A percentile compares a stretch with the other conserved stretches of the same genome.
Conservation (phyloP, 2,329 filamentous ascomycete species). For the Zasmidium cellare region DNA sequence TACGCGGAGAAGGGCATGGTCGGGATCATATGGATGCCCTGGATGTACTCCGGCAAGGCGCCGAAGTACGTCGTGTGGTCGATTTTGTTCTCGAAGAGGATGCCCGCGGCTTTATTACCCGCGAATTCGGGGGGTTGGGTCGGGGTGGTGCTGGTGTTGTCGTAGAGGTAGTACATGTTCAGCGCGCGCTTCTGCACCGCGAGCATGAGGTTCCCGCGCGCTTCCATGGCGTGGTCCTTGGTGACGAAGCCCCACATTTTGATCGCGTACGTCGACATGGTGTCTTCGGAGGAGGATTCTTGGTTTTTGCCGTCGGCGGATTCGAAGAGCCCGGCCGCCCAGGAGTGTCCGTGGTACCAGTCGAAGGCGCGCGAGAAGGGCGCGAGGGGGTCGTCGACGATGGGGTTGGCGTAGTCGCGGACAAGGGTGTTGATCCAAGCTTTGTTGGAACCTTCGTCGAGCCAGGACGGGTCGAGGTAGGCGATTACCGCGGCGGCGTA, state of each 20-base stretch:
- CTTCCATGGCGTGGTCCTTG: slow-evolving; percentile 77
- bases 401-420: slow-evolving; percentile 80
- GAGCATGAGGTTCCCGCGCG: slow-evolving; percentile 78
- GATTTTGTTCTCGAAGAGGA: slow-evolving; percentile 86
- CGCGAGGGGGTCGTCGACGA: slow-evolving; percentile 68
- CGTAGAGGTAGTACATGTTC: slow-evolving; percentile 80
- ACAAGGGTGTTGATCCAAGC: slow-evolving; percentile 81
- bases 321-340: slow-evolving; percentile 79
- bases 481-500: slow-evolving; percentile 82
- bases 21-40: slow-evolving; percentile 82
- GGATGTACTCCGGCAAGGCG: slow-evolving; percentile 36
- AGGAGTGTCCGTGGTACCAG: slow-evolving; percentile 93
- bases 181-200: slow-evolving; percentile 73
- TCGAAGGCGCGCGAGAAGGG: slow-evolving; percentile 84
- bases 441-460: slow-evolving; percentile 61
- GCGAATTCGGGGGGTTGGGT: slow-evolving; percentile 76
- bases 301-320: slow-evolving; percentile 75
- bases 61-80: slow-evolving; percentile 93
- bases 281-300: slow-evolving; percentile 88
- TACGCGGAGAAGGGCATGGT: slow-evolving; percentile 68
- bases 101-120: slow-evolving; percentile 69
- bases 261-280: slow-evolving; percentile 80
- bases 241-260: slow-evolving; percentile 90
- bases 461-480: slow-evolving; percentile 74
- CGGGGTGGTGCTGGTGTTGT: slow-evolving; percentile 53